Percentiles rank a stretch among this genome's conserved stretches.
Evolutionary conservation across 1,139 yeast species (phyloP).

Genomic region (Spencermartinsiella ligniputridi): DNA sequence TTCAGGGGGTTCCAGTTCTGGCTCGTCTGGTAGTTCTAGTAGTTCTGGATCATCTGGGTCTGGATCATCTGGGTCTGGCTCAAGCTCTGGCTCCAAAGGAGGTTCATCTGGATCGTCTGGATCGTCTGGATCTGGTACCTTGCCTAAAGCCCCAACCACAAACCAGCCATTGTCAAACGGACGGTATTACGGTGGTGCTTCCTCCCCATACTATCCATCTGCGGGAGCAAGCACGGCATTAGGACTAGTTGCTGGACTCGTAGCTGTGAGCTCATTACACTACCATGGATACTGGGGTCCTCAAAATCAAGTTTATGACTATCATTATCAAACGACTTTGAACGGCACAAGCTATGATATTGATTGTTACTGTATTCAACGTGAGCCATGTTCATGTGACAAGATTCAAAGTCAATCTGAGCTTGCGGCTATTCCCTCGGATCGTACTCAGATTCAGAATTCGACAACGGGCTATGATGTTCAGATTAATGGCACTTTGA

Average conservation of each 20-base stretch:
- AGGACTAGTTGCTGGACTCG: slow-evolving; percentile 17
- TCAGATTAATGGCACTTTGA: slow-evolving; percentile 24
- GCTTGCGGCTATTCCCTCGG: slow-evolving; percentile 18
- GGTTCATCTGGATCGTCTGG: slow-evolving; percentile 5
- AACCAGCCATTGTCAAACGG: slow-evolving; percentile 5
- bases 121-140: slow-evolving; percentile 1
- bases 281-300: slow-evolving; percentile 26
- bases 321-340: slow-evolving; percentile 19
- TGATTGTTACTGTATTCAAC: slow-evolving; percentile 21
- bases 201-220: slow-evolving; percentile 14
- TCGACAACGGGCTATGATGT: slow-evolving; percentile 9
- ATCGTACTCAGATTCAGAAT: slow-evolving; percentile 8
- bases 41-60: slow-evolving; percentile 11
- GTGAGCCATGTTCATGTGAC: slow-evolving; percentile 26
- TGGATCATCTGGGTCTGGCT: slow-evolving; percentile 8
- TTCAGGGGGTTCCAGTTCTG: slow-evolving; percentile 10
- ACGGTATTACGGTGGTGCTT: slow-evolving; percentile 24
- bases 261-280: slow-evolving; percentile 11
- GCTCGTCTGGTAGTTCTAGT: slow-evolving; percentile 12
- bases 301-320: slow-evolving; percentile 18
- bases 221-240: slow-evolving; percentile 24
- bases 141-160: slow-evolving; percentile 3
- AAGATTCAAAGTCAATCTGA: slow-evolving; percentile 16
- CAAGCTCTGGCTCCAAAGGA: slow-evolving; percentile 6
- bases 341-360: slow-evolving; percentile 22